Conservation (phyloP, 2,329 filamentous ascomycete species). For the Magnaporthiopsis rhizophila region DNA sequence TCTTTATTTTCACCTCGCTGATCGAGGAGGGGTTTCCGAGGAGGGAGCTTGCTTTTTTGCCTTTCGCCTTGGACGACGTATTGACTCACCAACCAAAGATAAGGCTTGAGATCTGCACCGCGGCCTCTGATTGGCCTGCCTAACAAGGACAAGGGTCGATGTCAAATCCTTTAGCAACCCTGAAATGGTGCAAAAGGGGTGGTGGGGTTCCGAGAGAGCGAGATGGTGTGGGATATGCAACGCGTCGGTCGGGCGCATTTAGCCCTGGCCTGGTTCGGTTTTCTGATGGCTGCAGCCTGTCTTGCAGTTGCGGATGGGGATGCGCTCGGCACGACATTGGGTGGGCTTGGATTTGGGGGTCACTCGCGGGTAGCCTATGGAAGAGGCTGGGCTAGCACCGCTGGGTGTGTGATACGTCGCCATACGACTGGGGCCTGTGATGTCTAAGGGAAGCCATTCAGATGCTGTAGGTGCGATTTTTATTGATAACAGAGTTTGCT, state of each 20-base stretch:
- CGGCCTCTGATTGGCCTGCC: background rate
- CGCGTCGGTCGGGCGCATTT: background rate
- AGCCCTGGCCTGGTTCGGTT: background rate
- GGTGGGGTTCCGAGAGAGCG: background rate
- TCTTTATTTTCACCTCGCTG: background rate
- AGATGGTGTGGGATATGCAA: background rate
- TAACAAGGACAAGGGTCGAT: background rate
- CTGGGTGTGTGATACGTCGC: background rate
- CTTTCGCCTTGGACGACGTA: background rate
- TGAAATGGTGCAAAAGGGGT: background rate
- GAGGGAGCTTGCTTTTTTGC: background rate
- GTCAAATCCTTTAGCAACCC: background rate
- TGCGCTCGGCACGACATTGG: background rate
- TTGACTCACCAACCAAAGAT: background rate
- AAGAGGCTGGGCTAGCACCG: background rate
- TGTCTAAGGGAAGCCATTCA: background rate
- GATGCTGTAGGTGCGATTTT: background rate
- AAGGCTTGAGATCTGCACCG: background rate
- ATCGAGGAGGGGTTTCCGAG: background rate
- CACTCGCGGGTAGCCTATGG: background rate
- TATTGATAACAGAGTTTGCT: background rate
- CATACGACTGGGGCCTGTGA: background rate
- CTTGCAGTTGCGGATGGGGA: background rate
- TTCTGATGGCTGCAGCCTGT: background rate
- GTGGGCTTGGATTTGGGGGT: background rate